Evolutionary conservation across 2,329 filamentous ascomycete genomes (phyloP), one percentile per base, ranked within the genome.

Genomic region (Diaporthe velutina): DNA sequence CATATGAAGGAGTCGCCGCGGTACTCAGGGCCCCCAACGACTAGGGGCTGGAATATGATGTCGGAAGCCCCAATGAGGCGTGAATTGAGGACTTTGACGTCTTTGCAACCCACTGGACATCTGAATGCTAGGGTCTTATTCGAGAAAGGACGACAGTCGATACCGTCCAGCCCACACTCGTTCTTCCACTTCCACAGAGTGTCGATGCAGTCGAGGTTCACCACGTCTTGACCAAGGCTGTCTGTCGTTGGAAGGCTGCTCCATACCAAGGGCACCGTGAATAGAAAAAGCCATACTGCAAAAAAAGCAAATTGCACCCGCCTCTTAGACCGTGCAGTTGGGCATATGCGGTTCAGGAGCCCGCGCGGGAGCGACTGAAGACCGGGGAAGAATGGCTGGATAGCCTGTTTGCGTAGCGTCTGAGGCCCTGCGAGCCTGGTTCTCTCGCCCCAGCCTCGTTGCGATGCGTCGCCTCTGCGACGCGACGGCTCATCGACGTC

Each of bases 1-100:
- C 94, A 96, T 73, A 96, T 90, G 83, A 94, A 95, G 33, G 93
- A 95, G 83, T 96, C 94, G 30, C 94, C 95, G 28, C 97, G 93
- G 82, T 98, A 98, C 33, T 94, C 86, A 0, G 90, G 90, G 0
- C 93, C 93, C 28, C 93, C 93, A 28, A 95, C 86, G 2, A 95
- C 89, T n/a, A 94, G 81, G 0, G 91, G 85, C 38, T 83, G 84
- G 80, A 94, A 94, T 55, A 89, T 85, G 64, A 94, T 85, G 76
- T 93, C 90, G 78, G 92, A 87, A 76, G 91, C 89, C 45, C 94
- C 94, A 5, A 96, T 93, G 28, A 89, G 88, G 77, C 90, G 86
- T 12, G 94, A 93, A 77, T 93, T 90, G n/a, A 93, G 92, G 78
- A 95, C 38, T 68, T 85, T 81, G 4, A 83, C 82, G 48, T 85